Base-by-base conservation (phyloP, 2,329 filamentous ascomycete species). In the Beauveria caledonica region DNA sequence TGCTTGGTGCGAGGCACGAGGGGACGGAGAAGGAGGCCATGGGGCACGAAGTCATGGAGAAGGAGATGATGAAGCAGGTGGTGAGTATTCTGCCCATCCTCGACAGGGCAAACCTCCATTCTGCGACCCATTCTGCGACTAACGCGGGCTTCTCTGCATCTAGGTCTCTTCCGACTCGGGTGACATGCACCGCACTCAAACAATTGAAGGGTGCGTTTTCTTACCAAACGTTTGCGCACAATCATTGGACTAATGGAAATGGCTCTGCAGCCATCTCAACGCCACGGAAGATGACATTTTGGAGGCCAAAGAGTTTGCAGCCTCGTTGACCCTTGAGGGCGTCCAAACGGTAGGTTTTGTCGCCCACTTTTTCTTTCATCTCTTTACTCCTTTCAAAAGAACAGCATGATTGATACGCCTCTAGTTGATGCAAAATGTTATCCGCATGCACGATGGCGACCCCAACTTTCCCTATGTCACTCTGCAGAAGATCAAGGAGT, bases 401-500 rank as follows among this genome's bases (percentile, higher is more conserved):
- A 13, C 15, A 69, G 67, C 19, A 23, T 21, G 9, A 15, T 21
- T 23, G 19, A 46, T 6, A 15, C 11, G 4, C 11, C 19, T 23
- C 9, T 21, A 19, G 67, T 5, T 74, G 65, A 71, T 75, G 70
- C 64, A 64, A 23, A 71, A 74, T 21, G 73, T 77, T n/a, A 63
- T 76, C 21, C 66, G 68, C 50, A 71, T 76, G 50, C 76, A 78
- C 64, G 70, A 75, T 61, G 70, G 71, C 44, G 77, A 79, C 61
- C 76, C 75, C 50, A 79, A 79, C 67, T 79, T 79, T 60, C 73
- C 76, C 3, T 67, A 71, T 56, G 62, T 64, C 29, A 72, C 75
- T 49, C 67, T 78, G 27, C 67, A 74, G 53, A 72, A 70, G 56
- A 74, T 77, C 51, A 69, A 70, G 45, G 66, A 68, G 9, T 78